phyloP scores from a whole-genome alignment of 2,329 filamentous ascomycete species.

The Penicillium sp. region DNA sequence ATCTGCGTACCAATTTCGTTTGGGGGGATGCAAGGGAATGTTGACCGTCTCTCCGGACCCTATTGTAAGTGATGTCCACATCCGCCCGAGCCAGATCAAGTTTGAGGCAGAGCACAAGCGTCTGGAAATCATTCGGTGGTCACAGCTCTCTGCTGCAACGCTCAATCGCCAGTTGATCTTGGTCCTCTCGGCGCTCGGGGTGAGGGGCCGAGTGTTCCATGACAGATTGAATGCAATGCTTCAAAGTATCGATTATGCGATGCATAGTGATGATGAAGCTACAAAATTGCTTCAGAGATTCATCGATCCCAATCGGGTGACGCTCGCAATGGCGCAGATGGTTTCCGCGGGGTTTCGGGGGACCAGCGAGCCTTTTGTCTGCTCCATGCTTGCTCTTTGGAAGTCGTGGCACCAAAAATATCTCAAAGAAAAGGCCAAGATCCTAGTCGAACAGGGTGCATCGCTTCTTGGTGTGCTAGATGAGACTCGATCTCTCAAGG shows the following conservation, averaged over 20 bases:
- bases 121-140: conserved; percentile 79
- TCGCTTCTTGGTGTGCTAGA: conserved; percentile 86
- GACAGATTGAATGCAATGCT: conserved; percentile 64
- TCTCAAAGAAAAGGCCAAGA: conserved; percentile 86
- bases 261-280: conserved; percentile 60
- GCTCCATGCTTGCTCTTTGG: conserved; percentile 77
- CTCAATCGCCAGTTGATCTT: conserved; percentile 87
- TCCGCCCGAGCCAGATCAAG: conserved; percentile 82
- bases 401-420: conserved; percentile 81
- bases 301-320: conserved; percentile 80
- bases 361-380: conserved; percentile 69
- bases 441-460: conserved; percentile 73
- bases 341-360: conserved; percentile 73
- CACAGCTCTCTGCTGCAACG: conserved; percentile 67
- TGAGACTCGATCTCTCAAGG: conserved; percentile 69
- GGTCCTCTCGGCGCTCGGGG: conserved; percentile 72
- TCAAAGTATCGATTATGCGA: conserved; percentile 60
- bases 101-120: conserved; percentile 66
- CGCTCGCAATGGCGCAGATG: conserved; percentile 67
- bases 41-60: conserved; percentile 68
- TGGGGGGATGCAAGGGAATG: conserved; percentile 89
- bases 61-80: conserved; percentile 62
- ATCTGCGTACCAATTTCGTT: conserved; percentile 84
- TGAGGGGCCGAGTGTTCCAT: conserved; percentile 61
- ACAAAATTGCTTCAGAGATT: conserved; percentile 63